A percentile compares a stretch with the other conserved stretches of the same genome.
Evolutionary conservation across 2,329 filamentous ascomycete species (phyloP).

Genomic region (Colletotrichum scovillei): DNA sequence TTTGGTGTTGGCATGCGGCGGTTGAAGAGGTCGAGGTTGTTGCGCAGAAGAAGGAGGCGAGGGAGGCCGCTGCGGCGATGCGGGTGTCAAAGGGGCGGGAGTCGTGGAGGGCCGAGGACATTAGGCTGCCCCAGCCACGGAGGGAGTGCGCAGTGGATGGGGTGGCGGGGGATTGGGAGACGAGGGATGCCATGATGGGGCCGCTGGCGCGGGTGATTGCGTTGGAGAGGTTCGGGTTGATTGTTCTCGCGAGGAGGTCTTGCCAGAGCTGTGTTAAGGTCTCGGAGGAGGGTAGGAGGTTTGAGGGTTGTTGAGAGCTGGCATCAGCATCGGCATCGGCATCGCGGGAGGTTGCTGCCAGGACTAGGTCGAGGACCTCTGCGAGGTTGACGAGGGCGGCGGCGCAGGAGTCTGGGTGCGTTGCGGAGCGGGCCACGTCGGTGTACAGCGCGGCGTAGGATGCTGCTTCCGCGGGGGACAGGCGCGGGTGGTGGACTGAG

Average conservation of each 20-base stretch:
- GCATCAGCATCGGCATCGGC: no score
- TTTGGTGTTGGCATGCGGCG: no score
- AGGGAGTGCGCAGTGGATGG: slow-evolving; percentile 39
- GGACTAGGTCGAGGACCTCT: slow-evolving; percentile 53
- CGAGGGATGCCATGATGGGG: slow-evolving; percentile 52
- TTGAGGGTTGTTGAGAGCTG: slow-evolving; percentile 36
- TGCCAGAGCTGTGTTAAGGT: slow-evolving; percentile 55
- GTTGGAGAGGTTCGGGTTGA: slow-evolving; percentile 62
- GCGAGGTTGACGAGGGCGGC: slow-evolving; percentile 61
- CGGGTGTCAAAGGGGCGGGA: slow-evolving; percentile 73
- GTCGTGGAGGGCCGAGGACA: slow-evolving; percentile 44
- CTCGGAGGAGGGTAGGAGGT: slow-evolving; percentile 45
- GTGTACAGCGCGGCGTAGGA: slow-evolving; percentile 54
- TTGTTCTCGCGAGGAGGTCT: slow-evolving; percentile 47
- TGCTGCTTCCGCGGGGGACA: slow-evolving; percentile 40
- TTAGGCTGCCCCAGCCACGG: slow-evolving; percentile 60
- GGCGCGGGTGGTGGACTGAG: slow-evolving; percentile 40
- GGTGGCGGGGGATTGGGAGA: slow-evolving; percentile 35
- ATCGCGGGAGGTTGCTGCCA: slow-evolving; percentile 37
- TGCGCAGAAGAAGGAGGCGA: slow-evolving; percentile 61
- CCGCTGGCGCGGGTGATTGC: slow-evolving; percentile 61
- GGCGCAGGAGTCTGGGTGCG: slow-evolving; percentile 57
- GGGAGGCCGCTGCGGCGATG: slow-evolving; percentile 67
- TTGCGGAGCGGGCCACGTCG: slow-evolving; percentile 50
- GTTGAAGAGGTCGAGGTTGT: slow-evolving; percentile 37